Percentiles rank a stretch among this genome's conserved stretches.
Evolutionary conservation across 306 rosid species (phyloP).

Genomic region (Lagenaria siceraria): DNA sequence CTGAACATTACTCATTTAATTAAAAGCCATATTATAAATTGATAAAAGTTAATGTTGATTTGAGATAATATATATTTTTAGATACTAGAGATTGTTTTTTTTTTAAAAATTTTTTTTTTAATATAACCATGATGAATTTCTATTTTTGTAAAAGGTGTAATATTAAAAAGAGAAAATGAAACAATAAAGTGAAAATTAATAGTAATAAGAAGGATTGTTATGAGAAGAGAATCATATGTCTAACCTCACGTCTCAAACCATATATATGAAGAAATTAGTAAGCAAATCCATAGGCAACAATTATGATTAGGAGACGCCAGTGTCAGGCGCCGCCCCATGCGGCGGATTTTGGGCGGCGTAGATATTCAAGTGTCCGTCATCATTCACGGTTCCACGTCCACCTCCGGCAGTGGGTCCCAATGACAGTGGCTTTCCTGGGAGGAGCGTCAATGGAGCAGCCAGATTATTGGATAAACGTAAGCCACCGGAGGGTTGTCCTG

Average conservation of each 20-base stretch:
- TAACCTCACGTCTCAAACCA: not conserved
- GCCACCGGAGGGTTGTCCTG: not conserved
- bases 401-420: not conserved
- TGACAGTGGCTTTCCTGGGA: not conserved
- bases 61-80: no score
- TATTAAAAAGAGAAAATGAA: not conserved
- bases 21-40: no score
- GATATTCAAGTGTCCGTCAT: not conserved
- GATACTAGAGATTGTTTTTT: no score
- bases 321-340: not conserved
- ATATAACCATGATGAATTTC: no score
- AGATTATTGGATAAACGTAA: not conserved
- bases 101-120: no score
- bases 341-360: not conserved
- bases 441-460: conserved; percentile 1
- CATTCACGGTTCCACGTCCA: not conserved
- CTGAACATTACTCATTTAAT: no score
- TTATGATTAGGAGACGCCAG: not conserved
- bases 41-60: no score
- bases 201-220: not conserved
- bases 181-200: not conserved
- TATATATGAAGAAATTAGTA: not conserved
- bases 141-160: no score
- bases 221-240: not conserved
- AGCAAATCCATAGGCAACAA: not conserved